Evolutionary conservation across 768 basidiomycete species (phyloP), one percentile per base, ranked within the genome.

Genomic region (Lactarius hengduanensis): DNA sequence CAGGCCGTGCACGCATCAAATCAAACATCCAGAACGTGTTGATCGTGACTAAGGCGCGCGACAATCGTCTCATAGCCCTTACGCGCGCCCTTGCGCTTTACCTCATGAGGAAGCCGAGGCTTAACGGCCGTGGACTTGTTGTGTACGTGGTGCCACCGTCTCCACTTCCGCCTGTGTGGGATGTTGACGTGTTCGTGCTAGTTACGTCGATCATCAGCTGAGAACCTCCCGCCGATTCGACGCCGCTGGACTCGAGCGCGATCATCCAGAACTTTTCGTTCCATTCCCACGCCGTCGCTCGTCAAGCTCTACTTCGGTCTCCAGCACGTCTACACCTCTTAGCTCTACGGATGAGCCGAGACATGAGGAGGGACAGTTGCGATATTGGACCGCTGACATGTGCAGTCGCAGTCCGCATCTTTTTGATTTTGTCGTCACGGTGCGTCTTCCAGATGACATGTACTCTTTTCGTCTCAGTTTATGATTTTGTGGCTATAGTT

Each of bases 331-430:
- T 1, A 82, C 83, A 3, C 74, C 74, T n/a, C 78, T 79, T 55
- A 76, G 75, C 47, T 77, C 77, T 66, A 79, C 76, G 70, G 78
- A 82, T 63, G 83, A 84, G 64, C 53, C 43, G 11, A 43, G 61
- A n/a, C 66, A 77, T 41, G 89, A 91, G 43, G 89, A 96, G 63
- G 97, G 97, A 1, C 96, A 98, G 74, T 81, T 99, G 57, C 84
- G 97, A 66, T 99, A 98, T 74, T 99, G 97, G 97, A 98, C 96
- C 0, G 89, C 88, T 69, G 90, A 91, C 54, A 97, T 99, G 96
- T 99, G 97, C 77, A 89, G 85, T 69, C 84, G 84, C 63, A 91
- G 86, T 59, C 89, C 96, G 2, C 92, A 98, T 75, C 81, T 98
- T 13, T 98, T 99, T 73, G 96, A 99, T 77, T 97, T 99, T 74